Base-by-base conservation (phyloP, 495 filamentous ascomycete genomes). In the Penicillium pulvis region DNA sequence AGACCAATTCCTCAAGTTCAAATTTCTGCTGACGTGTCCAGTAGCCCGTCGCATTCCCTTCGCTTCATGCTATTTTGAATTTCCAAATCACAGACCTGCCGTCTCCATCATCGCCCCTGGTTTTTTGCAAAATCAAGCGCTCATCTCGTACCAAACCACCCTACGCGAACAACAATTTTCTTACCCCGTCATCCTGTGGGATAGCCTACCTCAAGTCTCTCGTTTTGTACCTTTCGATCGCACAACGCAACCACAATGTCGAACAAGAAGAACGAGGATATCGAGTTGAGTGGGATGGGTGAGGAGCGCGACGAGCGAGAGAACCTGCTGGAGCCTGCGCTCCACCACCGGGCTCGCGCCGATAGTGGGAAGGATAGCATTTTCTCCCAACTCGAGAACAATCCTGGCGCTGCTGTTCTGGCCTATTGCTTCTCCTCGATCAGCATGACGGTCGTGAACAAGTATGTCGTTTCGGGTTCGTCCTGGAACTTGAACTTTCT, bases 381-480 rank as follows among this genome's bases (percentile, higher is more conserved):
- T 12, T 41, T 41, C 36, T 41, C 36, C 36, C 36, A 41, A 41
- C 36, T 41, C 4, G 36, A 41, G 44, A 47, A 47, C 8, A 47
- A 47, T 23, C 17, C 44, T 20, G 23, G 17, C 23, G 17, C 23
- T 23, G 44, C 44, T 20, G 44, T 47, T 20, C 44, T 47, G 0
- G 44, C 44, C 17, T 47, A 47, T 5, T 47, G 44, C 23, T 26
- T 47, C 10, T 47, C 44, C 44, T 47, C 44, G 6, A 47, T 47
- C 19, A 47, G 44, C 11, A 47, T 47, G 44, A 47, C 44, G 17
- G 17, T 47, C 44, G 44, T 47, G 44, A 47, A 47, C 6, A 47
- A 47, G 6, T 47, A 47, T 26, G 44, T 47, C 19, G 44, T 47
- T 11, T 47, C 44, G 8, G 44, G 44, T 5, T 47, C 44, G 17